phyloP scores from a whole-genome alignment of 495 filamentous ascomycete species.

The Aspergillus avenaceus region DNA sequence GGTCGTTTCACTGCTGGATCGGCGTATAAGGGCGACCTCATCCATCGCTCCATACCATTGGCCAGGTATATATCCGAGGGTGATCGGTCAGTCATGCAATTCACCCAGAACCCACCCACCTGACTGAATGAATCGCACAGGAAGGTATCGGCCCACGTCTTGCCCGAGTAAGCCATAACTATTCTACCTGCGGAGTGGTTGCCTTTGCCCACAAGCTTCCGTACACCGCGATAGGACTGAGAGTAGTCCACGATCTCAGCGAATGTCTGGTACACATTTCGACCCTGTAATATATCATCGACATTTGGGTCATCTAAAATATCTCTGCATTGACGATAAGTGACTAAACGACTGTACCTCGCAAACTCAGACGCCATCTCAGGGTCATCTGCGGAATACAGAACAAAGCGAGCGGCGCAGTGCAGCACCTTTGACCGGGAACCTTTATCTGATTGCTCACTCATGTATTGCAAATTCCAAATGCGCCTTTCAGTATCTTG shows the following conservation, averaged over 20 bases:
- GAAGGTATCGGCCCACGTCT: constrained; percentile 36
- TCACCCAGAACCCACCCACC: constrained; percentile 49
- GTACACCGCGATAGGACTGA: constrained; percentile 38
- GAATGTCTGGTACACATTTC: constrained; percentile 46
- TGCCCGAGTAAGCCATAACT: constrained; percentile 27
- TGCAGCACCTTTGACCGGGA: constrained; percentile 7
- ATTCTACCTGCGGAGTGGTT: constrained; percentile 43
- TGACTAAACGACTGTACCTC: constrained; percentile 38
- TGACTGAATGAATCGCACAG: constrained; percentile 46
- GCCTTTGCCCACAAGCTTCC: constrained; percentile 40
- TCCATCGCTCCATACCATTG: constrained; percentile 43
- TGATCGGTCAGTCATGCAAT: constrained; percentile 44
- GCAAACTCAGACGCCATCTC: constrained; percentile 29
- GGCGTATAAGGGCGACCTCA: constrained; percentile 37
- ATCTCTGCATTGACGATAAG: constrained; percentile 31
- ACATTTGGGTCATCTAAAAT: constrained; percentile 33
- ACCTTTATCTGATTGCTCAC: constrained; percentile 1
- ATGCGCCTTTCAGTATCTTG: constrained; percentile 10
- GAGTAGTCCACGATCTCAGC: constrained; percentile 47
- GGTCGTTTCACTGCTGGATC: constrained; percentile 12
- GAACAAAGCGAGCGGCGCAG: constrained; percentile 4
- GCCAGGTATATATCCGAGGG: constrained; percentile 45
- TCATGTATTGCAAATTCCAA: constrained; percentile 19
- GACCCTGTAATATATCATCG: constrained; percentile 47
- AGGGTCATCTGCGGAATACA: constrained; percentile 1